phyloP scores from a whole-genome alignment of 495 filamentous ascomycete genomes.

The Xylaria nigripes region DNA sequence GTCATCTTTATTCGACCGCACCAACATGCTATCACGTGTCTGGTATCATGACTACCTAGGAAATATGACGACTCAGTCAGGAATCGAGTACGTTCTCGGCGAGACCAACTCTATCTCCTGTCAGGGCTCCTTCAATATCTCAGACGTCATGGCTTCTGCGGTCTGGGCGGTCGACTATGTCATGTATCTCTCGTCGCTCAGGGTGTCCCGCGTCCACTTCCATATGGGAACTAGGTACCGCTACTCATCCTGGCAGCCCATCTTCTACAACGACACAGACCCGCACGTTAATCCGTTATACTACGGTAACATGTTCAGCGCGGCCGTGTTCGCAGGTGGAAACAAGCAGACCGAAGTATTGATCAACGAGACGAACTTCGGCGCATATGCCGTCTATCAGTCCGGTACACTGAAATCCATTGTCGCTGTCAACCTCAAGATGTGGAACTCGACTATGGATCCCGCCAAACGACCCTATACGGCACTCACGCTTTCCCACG shows the following conservation, averaged over 20 bases:
- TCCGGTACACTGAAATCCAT: constrained; percentile 1
- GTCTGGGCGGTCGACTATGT: constrained; percentile 20
- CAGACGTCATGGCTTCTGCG: constrained; percentile 15
- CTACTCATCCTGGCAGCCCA: constrained; percentile 20
- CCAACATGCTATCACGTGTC: constrained; percentile 9
- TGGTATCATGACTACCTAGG: constrained; percentile 16
- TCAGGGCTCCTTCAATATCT: constrained; percentile 14
- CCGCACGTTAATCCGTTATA: constrained; percentile 13
- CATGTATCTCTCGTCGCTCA: constrained; percentile 9
- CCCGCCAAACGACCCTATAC: constrained; percentile 6
- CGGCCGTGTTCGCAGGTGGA: constrained; percentile 15
- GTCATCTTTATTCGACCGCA: constrained; percentile 6
- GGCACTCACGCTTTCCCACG: constrained; percentile 3
- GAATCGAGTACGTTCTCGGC: constrained; percentile 18
- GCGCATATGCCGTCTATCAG: constrained; percentile 16
- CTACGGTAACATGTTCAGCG: constrained; percentile 18
- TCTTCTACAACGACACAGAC: constrained; percentile 4
- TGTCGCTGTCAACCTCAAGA: constrained; percentile 7
- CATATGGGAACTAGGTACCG: constrained; percentile 17
- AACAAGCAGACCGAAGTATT: constrained; percentile 15
- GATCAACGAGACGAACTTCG: constrained; percentile 16
- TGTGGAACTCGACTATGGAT: constrained; percentile 14
- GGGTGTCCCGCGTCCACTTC: constrained; percentile 17
- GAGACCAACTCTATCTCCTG: constrained; percentile 25
- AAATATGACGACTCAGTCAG: constrained; percentile 4